Evolutionary conservation across 1,139 yeast genomes (phyloP).

Genomic region (Taphrina sp.): DNA sequence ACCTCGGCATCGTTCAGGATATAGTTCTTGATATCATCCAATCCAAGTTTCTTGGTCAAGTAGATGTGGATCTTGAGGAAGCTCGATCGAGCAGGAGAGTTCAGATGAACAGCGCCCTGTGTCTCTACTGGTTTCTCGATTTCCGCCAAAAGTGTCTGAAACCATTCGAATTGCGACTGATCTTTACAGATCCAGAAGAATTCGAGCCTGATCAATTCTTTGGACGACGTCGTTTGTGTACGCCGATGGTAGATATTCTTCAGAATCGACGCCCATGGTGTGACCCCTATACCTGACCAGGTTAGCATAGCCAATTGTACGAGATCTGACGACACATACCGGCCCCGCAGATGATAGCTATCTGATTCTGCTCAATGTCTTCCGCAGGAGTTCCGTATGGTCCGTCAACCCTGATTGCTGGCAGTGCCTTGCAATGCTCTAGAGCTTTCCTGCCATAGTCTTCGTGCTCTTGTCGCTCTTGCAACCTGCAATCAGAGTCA

Average conservation of each 20-base stretch:
- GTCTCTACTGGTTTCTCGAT: neutral
- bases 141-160: neutral
- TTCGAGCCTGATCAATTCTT: conserved; percentile 4
- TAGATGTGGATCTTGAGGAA: neutral
- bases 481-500: no score
- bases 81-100: neutral
- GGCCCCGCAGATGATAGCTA: conserved; percentile 10
- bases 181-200: conserved; percentile 18
- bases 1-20: conserved; percentile 1
- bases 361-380: conserved; percentile 5
- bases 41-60: neutral
- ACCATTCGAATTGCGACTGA: conserved; percentile 2
- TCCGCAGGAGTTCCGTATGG: conserved; percentile 21
- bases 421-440: conserved; percentile 1
- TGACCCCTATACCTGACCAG: neutral
- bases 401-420: conserved; percentile 10
- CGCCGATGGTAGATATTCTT: conserved; percentile 3
- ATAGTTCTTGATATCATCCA: neutral
- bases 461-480: neutral
- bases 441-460: conserved; percentile 1
- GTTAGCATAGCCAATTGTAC: neutral
- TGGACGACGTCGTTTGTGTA: neutral
- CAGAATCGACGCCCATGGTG: neutral
- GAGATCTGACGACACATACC: conserved; percentile 14
- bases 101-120: conserved; percentile 3